Conservation (phyloP, 1,284 basidiomycete genomes). For the Naganishia sp. region DNA sequence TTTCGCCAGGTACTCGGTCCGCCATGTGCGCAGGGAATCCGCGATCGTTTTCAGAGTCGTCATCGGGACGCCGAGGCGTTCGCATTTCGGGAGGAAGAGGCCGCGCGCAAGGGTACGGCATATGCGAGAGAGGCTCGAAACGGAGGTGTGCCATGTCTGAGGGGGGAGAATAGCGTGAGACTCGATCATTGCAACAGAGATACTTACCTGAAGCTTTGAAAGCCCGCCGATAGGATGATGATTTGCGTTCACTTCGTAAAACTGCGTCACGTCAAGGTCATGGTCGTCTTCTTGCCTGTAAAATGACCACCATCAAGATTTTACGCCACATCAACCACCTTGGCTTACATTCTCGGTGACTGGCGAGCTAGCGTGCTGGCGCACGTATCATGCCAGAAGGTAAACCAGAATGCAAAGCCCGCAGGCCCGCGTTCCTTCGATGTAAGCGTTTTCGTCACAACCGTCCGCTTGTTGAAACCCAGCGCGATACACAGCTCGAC, state of each 20-base stretch:
- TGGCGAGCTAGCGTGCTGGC: constrained; percentile 4
- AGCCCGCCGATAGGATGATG: constrained; percentile 29
- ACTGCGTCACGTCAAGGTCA: constrained; percentile 58
- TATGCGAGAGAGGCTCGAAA: constrained; percentile 67
- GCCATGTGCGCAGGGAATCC: constrained; percentile 69
- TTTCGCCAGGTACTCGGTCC: constrained; percentile 68
- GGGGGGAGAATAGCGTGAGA: constrained; percentile 60
- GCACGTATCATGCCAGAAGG: constrained; percentile 26
- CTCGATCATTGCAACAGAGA: constrained; percentile 38
- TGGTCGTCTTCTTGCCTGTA: constrained; percentile 39
- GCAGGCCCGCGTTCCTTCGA: constrained; percentile 23
- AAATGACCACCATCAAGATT: not conserved
- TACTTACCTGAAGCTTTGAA: constrained; percentile 15
- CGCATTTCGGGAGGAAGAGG: constrained; percentile 73
- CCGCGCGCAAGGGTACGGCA: constrained; percentile 73
- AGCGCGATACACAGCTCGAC: constrained; percentile 17
- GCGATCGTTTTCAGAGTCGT: constrained; percentile 64
- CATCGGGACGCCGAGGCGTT: constrained; percentile 72
- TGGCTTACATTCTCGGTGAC: constrained; percentile 23
- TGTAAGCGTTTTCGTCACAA: constrained; percentile 2
- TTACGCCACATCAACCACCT: not conserved
- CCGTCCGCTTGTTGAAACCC: constrained; percentile 25
- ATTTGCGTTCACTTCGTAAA: constrained; percentile 21
- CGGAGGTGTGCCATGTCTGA: constrained; percentile 48
- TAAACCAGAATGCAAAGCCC: constrained; percentile 28